These are phyloP conservation scores for Primulina tabacum DNA, from an alignment of 257 asterid genomes.

Conservation along the genomic window DNA sequence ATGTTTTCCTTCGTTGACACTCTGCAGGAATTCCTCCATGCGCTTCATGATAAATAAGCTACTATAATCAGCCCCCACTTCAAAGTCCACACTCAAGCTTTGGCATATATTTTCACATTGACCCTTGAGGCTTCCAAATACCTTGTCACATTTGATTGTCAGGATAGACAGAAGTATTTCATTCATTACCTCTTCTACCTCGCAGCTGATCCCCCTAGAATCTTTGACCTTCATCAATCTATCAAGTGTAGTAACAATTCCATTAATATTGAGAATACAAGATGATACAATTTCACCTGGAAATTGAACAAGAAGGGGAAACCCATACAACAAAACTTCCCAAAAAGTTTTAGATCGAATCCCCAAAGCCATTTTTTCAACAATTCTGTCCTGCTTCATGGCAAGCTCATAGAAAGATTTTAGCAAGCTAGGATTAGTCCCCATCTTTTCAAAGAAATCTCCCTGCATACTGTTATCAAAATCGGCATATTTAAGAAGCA, in stretches of 20 bases:
- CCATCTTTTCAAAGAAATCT: slow-evolving; percentile 58
- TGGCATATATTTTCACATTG: slow-evolving; percentile 62
- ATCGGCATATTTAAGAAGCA: slow-evolving; percentile 61
- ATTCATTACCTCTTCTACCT: slow-evolving; percentile 47
- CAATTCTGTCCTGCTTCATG: slow-evolving; percentile 38
- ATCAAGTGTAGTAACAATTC: slow-evolving; percentile 52
- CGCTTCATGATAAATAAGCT: slow-evolving; percentile 65
- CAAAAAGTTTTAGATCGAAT: slow-evolving; percentile 60
- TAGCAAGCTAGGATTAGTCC: slow-evolving; percentile 44
- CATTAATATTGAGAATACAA: slow-evolving; percentile 65
- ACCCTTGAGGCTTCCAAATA: slow-evolving; percentile 60
- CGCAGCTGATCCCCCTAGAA: slow-evolving; percentile 41
- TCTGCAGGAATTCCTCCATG: slow-evolving; percentile 67
- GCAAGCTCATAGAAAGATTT: slow-evolving; percentile 61
- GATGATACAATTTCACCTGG: slow-evolving; percentile 66
- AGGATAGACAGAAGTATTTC: slow-evolving; percentile 71
- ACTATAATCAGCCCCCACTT: slow-evolving; percentile 58
- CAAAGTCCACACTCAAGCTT: slow-evolving; percentile 52
- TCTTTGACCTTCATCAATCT: slow-evolving; percentile 58
- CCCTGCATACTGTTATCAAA: slow-evolving; percentile 52
- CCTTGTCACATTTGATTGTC: slow-evolving; percentile 71
- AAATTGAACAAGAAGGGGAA: slow-evolving; percentile 53
- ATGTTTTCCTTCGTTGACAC: slow-evolving; percentile 37
- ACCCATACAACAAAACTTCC: slow-evolving; percentile 79
- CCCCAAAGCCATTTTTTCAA: slow-evolving; percentile 61